Conservation (phyloP, 805 yeast genomes). For the Nakazawaea wyomingensis region DNA sequence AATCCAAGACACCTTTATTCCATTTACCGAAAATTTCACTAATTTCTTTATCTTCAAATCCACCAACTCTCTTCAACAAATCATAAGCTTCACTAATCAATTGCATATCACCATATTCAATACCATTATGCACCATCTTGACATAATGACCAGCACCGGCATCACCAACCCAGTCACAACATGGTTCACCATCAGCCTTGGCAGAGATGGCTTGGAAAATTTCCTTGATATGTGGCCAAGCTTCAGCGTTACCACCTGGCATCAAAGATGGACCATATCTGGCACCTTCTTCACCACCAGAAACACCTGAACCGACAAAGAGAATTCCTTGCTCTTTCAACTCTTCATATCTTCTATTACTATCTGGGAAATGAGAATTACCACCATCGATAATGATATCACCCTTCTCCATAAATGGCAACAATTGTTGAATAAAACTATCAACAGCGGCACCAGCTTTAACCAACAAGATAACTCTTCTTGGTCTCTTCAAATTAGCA, state of each 20-base stretch:
- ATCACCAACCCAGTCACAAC: slow-evolving; percentile 99
- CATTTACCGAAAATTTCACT: slow-evolving; percentile 87
- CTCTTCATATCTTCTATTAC: slow-evolving; percentile 94
- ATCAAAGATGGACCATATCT: slow-evolving; percentile 97
- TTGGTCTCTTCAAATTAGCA: slow-evolving; percentile 90
- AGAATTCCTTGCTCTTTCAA: slow-evolving; percentile 80
- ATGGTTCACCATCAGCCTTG: slow-evolving; percentile 96
- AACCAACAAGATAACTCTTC: slow-evolving; percentile 89
- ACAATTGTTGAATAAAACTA: slow-evolving; percentile 77
- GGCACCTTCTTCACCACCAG: slow-evolving; percentile 99
- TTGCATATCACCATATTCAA: slow-evolving; percentile 99
- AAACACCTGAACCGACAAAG: slow-evolving; percentile 98
- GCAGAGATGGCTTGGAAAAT: slow-evolving; percentile 96
- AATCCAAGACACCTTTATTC: slow-evolving; percentile 97
- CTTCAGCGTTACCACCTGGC: slow-evolving; percentile 99
- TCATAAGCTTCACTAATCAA: slow-evolving; percentile 97
- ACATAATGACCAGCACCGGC: slow-evolving; percentile 99
- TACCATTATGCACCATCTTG: slow-evolving; percentile 99
- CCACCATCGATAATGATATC: slow-evolving; percentile 99
- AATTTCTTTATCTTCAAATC: slow-evolving; percentile 85
- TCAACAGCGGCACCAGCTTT: slow-evolving; percentile 98
- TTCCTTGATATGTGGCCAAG: slow-evolving; percentile 97
- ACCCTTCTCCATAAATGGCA: slow-evolving; percentile 90
- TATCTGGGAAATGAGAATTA: slow-evolving; percentile 98
- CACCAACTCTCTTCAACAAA: slow-evolving; percentile 90